Evolutionary conservation across 306 rosid genomes (phyloP).

Genomic region (Lathyrus oleraceus): DNA sequence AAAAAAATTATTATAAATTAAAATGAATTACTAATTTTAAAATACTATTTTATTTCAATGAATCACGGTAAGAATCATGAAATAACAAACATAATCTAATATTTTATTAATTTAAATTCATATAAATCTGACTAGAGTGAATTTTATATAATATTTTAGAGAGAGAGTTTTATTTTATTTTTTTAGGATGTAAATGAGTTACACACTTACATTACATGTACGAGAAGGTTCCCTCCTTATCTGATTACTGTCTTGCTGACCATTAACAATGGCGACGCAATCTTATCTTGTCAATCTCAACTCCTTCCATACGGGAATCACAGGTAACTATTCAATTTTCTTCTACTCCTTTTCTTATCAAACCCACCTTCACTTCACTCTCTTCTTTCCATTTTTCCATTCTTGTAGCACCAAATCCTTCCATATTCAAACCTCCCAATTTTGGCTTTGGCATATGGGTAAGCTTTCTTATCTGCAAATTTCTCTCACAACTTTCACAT

Average conservation of each 20-base stretch:
- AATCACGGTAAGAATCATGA: too few relatives aligned
- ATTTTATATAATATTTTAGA: too few relatives aligned
- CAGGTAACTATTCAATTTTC: slow-evolving; percentile 27
- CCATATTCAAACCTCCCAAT: slow-evolving; percentile 29
- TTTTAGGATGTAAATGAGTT: not conserved
- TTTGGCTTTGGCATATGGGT: slow-evolving; percentile 31
- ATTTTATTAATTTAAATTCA: too few relatives aligned
- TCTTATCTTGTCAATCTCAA: slow-evolving; percentile 41
- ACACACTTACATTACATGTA: too few relatives aligned
- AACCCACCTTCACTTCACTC: not conserved
- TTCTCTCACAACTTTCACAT: not conserved
- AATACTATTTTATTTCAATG: too few relatives aligned
- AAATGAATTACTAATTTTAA: too few relatives aligned
- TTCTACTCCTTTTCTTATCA: not conserved
- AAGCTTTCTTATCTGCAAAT: not conserved
- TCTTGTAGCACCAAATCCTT: slow-evolving; percentile 38
- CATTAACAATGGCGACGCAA: slow-evolving; percentile 44
- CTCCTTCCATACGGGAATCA: slow-evolving; percentile 28
- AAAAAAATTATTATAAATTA: too few relatives aligned
- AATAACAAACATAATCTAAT: too few relatives aligned
- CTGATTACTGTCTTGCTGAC: not conserved
- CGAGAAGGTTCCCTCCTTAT: slow-evolving; percentile 25
- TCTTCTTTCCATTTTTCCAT: slow-evolving; percentile 26
- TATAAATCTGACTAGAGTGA: too few relatives aligned
- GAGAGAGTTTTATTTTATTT: too few relatives aligned